Conservation (phyloP, 371 early-diverging fungal genomes). For the Coemansia linderi region DNA sequence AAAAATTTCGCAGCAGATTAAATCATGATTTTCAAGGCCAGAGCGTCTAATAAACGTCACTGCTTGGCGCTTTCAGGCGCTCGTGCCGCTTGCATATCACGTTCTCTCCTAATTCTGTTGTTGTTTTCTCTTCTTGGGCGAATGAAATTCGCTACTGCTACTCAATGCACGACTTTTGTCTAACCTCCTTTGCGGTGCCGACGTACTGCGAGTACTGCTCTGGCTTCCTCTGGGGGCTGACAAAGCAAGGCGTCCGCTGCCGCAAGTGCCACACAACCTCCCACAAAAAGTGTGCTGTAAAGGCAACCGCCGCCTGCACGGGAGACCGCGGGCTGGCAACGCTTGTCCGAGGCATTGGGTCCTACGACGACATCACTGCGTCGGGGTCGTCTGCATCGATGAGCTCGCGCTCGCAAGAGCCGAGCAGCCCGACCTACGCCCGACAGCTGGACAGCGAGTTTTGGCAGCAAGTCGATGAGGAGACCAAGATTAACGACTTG, state of each 20-base stretch:
- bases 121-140: neutral
- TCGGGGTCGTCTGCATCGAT: neutral
- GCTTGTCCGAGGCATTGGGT: slow-evolving; percentile 11
- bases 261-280: slow-evolving; percentile 30
- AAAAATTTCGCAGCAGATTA: slow-evolving; percentile 11
- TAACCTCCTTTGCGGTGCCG: slow-evolving; percentile 59
- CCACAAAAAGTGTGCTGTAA: slow-evolving; percentile 43
- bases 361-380: neutral
- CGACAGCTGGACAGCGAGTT: slow-evolving; percentile 40
- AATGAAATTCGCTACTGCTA: slow-evolving; percentile 32
- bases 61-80: neutral
- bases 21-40: too few relatives aligned
- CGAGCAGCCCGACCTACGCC: slow-evolving; percentile 7
- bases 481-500: slow-evolving; percentile 30
- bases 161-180: slow-evolving; percentile 57
- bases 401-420: neutral
- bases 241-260: slow-evolving; percentile 63
- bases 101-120: slow-evolving; percentile 7
- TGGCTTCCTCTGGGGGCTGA: slow-evolving; percentile 63
- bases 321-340: slow-evolving; percentile 41
- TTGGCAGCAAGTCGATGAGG: slow-evolving; percentile 50
- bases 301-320: slow-evolving; percentile 18
- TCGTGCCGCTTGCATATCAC: neutral
- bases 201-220: slow-evolving; percentile 65
- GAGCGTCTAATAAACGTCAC: neutral